Evolutionary conservation across 495 filamentous ascomycete genomes (phyloP).

Genomic region (Polyplosphaeria fusca): DNA sequence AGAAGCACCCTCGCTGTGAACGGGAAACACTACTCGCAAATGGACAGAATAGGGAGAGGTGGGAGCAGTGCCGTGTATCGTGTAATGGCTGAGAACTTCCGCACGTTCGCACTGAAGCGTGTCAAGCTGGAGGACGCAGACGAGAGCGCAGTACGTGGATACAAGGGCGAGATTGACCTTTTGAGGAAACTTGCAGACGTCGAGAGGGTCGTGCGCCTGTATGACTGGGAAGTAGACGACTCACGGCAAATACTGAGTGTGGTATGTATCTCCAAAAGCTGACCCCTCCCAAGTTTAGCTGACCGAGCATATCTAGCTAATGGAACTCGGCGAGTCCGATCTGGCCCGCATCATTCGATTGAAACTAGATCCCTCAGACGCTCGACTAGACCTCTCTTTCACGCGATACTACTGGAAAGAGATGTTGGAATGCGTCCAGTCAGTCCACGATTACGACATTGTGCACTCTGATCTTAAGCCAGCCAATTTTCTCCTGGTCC

Average conservation of each 20-base stretch:
- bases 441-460: slow-evolving; percentile 83
- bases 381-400: slow-evolving; percentile 79
- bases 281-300: background rate
- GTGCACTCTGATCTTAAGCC: slow-evolving; percentile 97
- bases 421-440: slow-evolving; percentile 92
- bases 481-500: slow-evolving; percentile 59
- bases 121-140: slow-evolving; percentile 90
- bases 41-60: slow-evolving; percentile 87
- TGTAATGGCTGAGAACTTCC: slow-evolving; percentile 94
- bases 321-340: slow-evolving; percentile 98
- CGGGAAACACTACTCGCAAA: slow-evolving; percentile 80
- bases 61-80: slow-evolving; percentile 92
- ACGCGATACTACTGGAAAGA: slow-evolving; percentile 98
- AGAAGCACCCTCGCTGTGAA: slow-evolving; percentile 81
- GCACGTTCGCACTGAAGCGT: slow-evolving; percentile 88
- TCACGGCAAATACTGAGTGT: slow-evolving; percentile 83
- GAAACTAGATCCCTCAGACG: slow-evolving; percentile 60
- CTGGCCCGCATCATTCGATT: slow-evolving; percentile 79
- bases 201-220: slow-evolving; percentile 82
- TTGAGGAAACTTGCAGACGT: slow-evolving; percentile 76
- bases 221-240: slow-evolving; percentile 89
- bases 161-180: slow-evolving; percentile 95
- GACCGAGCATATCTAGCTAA: slow-evolving; percentile 53
- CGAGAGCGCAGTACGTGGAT: slow-evolving; percentile 75
- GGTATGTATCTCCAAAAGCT: slow-evolving; percentile 47